Base-by-base conservation (phyloP, 2,329 filamentous ascomycete species). In the Colletotrichum tamarilloi region DNA sequence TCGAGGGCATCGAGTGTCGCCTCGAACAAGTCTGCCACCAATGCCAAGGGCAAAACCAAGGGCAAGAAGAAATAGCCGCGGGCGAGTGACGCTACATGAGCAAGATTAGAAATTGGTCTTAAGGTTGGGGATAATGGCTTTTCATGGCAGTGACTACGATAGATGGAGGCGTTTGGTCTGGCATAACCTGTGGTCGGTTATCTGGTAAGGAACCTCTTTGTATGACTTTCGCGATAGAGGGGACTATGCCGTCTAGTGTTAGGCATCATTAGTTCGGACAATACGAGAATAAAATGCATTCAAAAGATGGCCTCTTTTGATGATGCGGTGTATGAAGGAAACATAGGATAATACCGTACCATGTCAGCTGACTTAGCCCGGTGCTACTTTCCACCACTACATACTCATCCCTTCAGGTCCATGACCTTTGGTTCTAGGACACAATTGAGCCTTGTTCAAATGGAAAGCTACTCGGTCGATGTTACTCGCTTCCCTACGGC, bases 1-100 rank as follows among this genome's bases (percentile, higher is more conserved):
- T 98, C 95, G 26, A 90, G 97, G 75, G 95, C 95, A 19, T 96
- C 93, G 5, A 98, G 97, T 81, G 95, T 98, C 30, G 91, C 90
- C 38, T 98, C 95, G 1, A 94, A 90, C 57, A 89, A 87, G 49
- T 93, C 93, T 5, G 85, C 84, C 72, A 70, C 73, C 49, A 69
- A 77, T 77, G 78, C 68, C 74, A 84, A 78, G 81, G 80, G 78
- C 63, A 89, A 88, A 80, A 74, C 82, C 11, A 87, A 86, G 79
- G 84, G 85, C 63, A 90, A 88, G 80, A 88, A 90, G 79, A 91
- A 91, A 77, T 87, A 72, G 67, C 68, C 57, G 64, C 46, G 35
- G 56, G 26, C 22, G 58, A 22, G 30, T 16, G 58, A 22, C n/a
- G 26, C 35, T 67, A 56, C 42, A 49, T 42, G 72, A 68, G 58